phyloP scores from a whole-genome alignment of 257 asterid species.

The Penstemon barbatus region DNA sequence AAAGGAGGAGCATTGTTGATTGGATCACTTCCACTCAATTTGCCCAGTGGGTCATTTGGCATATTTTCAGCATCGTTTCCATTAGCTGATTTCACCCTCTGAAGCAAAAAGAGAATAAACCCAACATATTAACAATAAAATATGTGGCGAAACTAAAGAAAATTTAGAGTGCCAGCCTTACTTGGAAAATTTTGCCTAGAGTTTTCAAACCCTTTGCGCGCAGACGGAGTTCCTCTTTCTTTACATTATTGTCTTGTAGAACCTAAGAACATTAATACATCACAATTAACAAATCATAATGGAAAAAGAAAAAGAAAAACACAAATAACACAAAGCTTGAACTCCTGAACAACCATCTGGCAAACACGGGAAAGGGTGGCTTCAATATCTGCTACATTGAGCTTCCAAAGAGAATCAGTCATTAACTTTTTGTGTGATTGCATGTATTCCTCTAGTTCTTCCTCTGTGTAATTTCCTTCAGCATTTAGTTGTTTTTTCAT shows the following conservation, averaged over 20 bases:
- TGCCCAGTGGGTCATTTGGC: conserved; percentile 38
- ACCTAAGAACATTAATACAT: conserved; percentile 48
- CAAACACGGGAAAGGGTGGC: conserved; percentile 91
- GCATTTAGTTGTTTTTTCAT: conserved; percentile 82
- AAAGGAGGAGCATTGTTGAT: conserved; percentile 39
- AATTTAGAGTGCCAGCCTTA: conserved; percentile 26
- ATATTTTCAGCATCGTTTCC: conserved; percentile 50
- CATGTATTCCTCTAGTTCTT: conserved; percentile 87
- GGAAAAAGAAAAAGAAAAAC: conserved; percentile 5
- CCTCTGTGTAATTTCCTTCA: conserved; percentile 90
- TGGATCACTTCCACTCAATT: conserved; percentile 56
- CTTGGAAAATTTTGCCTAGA: conserved; percentile 92
- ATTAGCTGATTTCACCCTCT: conserved; percentile 73
- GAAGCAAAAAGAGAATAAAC: conserved; percentile 26
- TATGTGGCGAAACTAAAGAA: conserved; percentile 9
- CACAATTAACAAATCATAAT: conserved; percentile 22
- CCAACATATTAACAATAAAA: background rate
- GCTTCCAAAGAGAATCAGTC: conserved; percentile 99
- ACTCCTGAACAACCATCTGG: conserved; percentile 69
- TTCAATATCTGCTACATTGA: conserved; percentile 98
- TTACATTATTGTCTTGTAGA: conserved; percentile 73
- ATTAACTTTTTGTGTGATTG: conserved; percentile 91
- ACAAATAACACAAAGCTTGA: conserved; percentile 16
- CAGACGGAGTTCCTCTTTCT: conserved; percentile 89
- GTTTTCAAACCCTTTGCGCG: conserved; percentile 97